Evolutionary conservation across 495 filamentous ascomycete genomes (phyloP).

Genomic region (Tricharina praecox): DNA sequence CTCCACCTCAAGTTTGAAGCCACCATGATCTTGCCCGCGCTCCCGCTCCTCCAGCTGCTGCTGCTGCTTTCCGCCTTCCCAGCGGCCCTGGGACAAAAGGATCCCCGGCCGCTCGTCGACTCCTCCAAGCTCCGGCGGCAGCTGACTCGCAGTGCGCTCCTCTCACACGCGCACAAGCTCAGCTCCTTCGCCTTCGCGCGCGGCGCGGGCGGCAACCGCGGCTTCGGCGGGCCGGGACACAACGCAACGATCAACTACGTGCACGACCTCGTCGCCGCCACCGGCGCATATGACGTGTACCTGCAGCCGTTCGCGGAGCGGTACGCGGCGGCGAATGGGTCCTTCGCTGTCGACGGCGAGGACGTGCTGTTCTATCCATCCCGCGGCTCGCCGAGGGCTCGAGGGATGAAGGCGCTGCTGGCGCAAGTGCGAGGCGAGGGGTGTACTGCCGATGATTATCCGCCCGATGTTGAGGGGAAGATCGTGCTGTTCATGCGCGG

Average conservation of each 20-base stretch:
- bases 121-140: constrained; percentile 14
- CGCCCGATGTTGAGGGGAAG: constrained; percentile 24
- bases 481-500: constrained; percentile 44
- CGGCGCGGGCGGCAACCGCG: constrained; percentile 10
- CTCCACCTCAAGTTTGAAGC: too few relatives aligned
- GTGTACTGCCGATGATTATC: constrained; percentile 7
- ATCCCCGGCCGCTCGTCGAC: constrained; percentile 10
- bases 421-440: constrained; percentile 8
- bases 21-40: background rate
- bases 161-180: constrained; percentile 8
- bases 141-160: constrained; percentile 6
- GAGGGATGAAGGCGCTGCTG: constrained; percentile 3
- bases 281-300: constrained; percentile 39
- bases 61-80: too few relatives aligned
- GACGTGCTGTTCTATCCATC: constrained; percentile 33
- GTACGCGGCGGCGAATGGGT: constrained; percentile 27
- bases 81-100: too few relatives aligned
- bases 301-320: constrained; percentile 11
- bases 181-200: constrained; percentile 4
- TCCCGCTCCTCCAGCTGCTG: background rate
- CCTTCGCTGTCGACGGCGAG: constrained; percentile 33
- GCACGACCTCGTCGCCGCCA: constrained; percentile 34
- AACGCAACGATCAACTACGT: constrained; percentile 44
- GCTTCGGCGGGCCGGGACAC: constrained; percentile 32
- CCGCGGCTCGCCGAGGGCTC: constrained; percentile 5